Conservation (phyloP, 306 rosid species). For the Cicer judaicum region DNA sequence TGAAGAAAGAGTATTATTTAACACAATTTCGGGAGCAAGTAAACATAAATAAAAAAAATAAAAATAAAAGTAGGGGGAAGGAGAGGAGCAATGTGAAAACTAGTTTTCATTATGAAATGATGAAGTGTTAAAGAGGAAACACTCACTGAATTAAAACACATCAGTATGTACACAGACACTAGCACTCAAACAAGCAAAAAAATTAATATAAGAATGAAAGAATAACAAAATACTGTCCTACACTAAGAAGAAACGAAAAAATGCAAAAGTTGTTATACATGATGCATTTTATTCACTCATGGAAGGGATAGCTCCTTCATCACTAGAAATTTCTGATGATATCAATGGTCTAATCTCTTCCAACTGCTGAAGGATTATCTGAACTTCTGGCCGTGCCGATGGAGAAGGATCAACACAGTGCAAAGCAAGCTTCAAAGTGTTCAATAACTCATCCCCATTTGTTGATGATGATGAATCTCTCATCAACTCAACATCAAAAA, state of each 20-base stretch:
- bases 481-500: constrained; percentile 87
- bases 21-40: not conserved
- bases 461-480: constrained; percentile 72
- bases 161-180: constrained; percentile 51
- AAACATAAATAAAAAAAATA: not conserved
- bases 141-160: constrained; percentile 36
- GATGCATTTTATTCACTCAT: constrained; percentile 52
- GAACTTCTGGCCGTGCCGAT: constrained; percentile 79
- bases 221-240: constrained; percentile 49
- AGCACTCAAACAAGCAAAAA: constrained; percentile 47
- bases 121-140: constrained; percentile 50
- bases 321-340: constrained; percentile 60
- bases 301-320: constrained; percentile 63
- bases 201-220: constrained; percentile 72
- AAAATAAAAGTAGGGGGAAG: not conserved
- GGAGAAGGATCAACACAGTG: constrained; percentile 99
- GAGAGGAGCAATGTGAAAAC: not conserved
- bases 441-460: constrained; percentile 80
- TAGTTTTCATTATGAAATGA: constrained; percentile 29
- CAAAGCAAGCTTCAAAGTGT: constrained; percentile 85
- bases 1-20: constrained; percentile 9
- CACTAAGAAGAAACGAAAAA: not conserved
- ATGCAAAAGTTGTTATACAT: constrained; percentile 24
- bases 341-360: constrained; percentile 75
- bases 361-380: constrained; percentile 75